Base-by-base conservation (phyloP, 139 green algal genomes). In the Penium margaritaceum region DNA sequence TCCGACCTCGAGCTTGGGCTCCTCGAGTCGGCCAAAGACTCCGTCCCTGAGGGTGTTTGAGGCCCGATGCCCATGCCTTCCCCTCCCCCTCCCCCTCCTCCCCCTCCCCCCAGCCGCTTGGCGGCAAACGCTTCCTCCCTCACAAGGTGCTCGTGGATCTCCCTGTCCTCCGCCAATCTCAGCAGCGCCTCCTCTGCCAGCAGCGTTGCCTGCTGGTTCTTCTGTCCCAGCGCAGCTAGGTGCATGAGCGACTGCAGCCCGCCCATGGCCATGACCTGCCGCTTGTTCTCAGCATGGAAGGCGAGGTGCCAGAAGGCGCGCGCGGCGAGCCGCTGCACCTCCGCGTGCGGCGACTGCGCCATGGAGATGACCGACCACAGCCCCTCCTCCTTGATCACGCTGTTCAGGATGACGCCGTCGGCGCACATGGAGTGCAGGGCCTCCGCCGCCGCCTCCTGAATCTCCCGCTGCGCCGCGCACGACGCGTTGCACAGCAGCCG, bases 231-330 rank as follows among this genome's bases (percentile, higher is more conserved):
- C 33, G 35, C 35, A n/a, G 58, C 32, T 2, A 82, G 70, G 36
- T 39, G n/a, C 14, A 82, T 39, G 1, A 82, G 76, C 0, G 47
- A 75, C 30, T 74, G 68, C 41, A 82, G 58, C 6, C 76, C 76
- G 1, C 75, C 75, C 57, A 81, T 67, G 15, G 68, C 51, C 70
- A 77, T 68, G 21, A 77, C 63, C 58, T 72, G 75, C 21, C 55
- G 53, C 68, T 82, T 82, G 76, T 82, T 68, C 19, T 82, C 76
- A 15, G 73, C 58, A 7, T 78, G 72, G 34, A 77, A 68, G 0
- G 77, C 68, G 39, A 87, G 71, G 62, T 87, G 81, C 83, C 83
- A 87, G 53, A 87, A 83, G 17, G 83, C 83, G 0, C 54, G 29
- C 21, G 83, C 80, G 0, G 83, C 76, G 2, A 82, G 77, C 43